Evolutionary conservation across 2,329 filamentous ascomycete genomes (phyloP), one percentile per base, ranked within the genome.

Genomic region (Ascosphaera pollenicola): DNA sequence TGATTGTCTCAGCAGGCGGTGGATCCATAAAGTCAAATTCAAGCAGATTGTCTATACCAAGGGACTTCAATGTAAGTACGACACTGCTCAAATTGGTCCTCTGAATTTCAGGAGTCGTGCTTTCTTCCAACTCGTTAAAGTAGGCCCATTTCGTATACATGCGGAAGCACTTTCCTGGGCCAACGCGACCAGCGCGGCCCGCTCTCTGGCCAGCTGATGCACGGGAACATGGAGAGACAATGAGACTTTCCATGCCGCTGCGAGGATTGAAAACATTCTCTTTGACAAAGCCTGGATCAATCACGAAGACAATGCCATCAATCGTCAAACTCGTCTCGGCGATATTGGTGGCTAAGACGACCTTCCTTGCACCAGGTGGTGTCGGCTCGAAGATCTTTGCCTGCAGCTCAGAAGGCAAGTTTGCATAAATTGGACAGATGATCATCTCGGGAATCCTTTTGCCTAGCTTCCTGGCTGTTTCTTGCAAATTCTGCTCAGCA

Each of bases 11-110:
- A 21, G 91, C 89, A 0, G 89, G 89, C 0, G 89, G 89, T 0
- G 89, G 87, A 51, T 98, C 89, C 87, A 98, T 95, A 51, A 98
- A 98, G 59, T 95, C 89, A 51, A 98, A 98, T 53, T 92, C 83
- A 10, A 98, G 68, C 1, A 98, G 65, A 53, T 98, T 89, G 52
- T 98, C 95, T 58, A 98, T 95, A 2, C 91, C 89, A 84, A 98
- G 95, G 0, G 89, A 89, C 55, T 98, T 98, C 38, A 98, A 70
- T 79, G 94, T 93, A 36, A 98, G 69, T 55, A 98, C 95, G 0
- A 87, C 94, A 48, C 80, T 76, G 0, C 83, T 80, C 39, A 98
- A 54, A 50, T 98, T 98, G 55, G 94, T 83, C 1, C 89, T 70
- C 54, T 98, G 89, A 38, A 98, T 98, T 50, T 95, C 89, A 1